Base-by-base conservation (phyloP, 2,329 filamentous ascomycete species). In the Myotisia sp. region DNA sequence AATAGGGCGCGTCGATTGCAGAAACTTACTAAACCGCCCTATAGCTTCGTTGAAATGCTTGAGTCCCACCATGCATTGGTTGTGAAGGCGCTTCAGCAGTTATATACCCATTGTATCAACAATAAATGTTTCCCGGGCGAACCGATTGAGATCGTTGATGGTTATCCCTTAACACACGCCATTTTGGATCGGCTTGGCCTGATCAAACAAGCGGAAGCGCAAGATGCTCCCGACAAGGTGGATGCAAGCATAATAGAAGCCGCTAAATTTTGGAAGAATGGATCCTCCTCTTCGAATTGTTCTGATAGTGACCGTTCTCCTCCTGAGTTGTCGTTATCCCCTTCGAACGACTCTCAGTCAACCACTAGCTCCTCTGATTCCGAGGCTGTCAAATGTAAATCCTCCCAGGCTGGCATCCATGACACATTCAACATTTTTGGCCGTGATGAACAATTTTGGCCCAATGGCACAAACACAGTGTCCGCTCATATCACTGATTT, bases 11-110 rank as follows among this genome's bases (percentile, higher is more conserved):
- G 18, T 21, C 29, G 14, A 21, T 22, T 21, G 19, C 21, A 13
- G 17, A 21, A 32, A 32, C 29, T 32, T 32, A 32, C 19, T 32
- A 21, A 21, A 23, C 23, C n/a, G 22, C 13, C 3, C 27, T 36
- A 34, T 23, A 62, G 58, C 30, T 62, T 60, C 27, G 58, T 62
- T 23, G 58, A 62, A 38, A 60, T 62, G 55, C 52, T 62, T 20
- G 56, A 61, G 40, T 60, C 58, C 4, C 56, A 61, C 20, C 58
- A 60, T 37, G 57, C 55, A 4, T 41, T 60, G 6, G 56, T 59
- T 3, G 54, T 62, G 26, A 59, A 59, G 41, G 58, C 56, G 1
- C 44, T 62, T 3, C 58, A 60, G 41, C 51, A 55, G 37, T 43
- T 61, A 21, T 60, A 62, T 45, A 58, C 53, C 29, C 50, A 55